phyloP scores from a whole-genome alignment of 768 basidiomycete species.

The Pleurotus giganteus region DNA sequence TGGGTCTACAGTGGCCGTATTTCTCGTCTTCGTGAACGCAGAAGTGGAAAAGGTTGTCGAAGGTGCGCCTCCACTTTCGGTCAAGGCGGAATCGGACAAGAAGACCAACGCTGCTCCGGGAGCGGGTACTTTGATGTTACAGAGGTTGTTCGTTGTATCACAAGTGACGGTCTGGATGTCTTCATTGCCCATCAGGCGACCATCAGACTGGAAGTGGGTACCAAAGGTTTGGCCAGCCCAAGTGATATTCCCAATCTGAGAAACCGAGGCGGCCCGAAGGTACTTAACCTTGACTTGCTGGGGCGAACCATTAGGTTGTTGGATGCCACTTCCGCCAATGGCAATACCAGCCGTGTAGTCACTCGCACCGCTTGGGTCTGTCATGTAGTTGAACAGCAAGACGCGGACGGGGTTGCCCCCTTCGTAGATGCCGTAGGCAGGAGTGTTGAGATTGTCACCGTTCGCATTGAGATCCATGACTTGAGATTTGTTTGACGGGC shows the following conservation, averaged over 20 bases:
- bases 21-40: conserved; percentile 47
- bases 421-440: conserved; percentile 76
- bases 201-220: conserved; percentile 61
- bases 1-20: conserved; percentile 55
- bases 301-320: conserved; percentile 32
- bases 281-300: conserved; percentile 57
- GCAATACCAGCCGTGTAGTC: conserved; percentile 52
- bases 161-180: conserved; percentile 61
- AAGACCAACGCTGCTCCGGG: conserved; percentile 79
- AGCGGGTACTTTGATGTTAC: conserved; percentile 61
- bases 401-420: conserved; percentile 58
- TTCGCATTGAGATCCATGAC: conserved; percentile 65
- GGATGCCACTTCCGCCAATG: conserved; percentile 38
- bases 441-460: conserved; percentile 50
- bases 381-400: conserved; percentile 72
- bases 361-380: conserved; percentile 54
- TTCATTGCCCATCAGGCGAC: conserved; percentile 55
- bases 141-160: conserved; percentile 48
- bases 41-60: conserved; percentile 56
- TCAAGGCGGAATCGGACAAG: conserved; percentile 41
- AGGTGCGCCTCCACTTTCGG: conserved; percentile 25
- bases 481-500: conserved; percentile 60
- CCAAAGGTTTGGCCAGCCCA: conserved; percentile 78
- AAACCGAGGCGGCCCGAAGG: conserved; percentile 51
- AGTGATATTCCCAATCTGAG: conserved; percentile 62